Base-by-base conservation (phyloP, 75 land plant genomes). In the Gnetum montanum region DNA sequence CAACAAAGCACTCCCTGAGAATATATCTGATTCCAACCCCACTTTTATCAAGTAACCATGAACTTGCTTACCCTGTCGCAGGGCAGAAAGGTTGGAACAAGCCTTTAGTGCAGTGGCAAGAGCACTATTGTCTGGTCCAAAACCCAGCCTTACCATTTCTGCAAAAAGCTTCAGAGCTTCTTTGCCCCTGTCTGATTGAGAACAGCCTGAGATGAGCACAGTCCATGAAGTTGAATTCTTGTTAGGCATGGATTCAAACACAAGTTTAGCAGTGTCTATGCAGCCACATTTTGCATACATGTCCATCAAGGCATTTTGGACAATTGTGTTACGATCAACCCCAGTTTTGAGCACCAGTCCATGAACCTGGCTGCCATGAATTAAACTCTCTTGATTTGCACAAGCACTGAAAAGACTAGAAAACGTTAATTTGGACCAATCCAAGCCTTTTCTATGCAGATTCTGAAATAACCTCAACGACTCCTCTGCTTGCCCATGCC, bases 221-320 rank as follows among this genome's bases (percentile, higher is more conserved):
- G 83, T 86, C 83, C 86, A 86, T 38, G 90, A 72, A 31, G 79
- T 60, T 1, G 55, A 47, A 54, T 72, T 78, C 31, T 38, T 49
- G 8, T 61, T 35, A 1, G 43, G 49, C 34, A 67, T 46, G 26
- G 8, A 41, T 8, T 19, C 15, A 61, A 86, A 86, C 28, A 82
- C 57, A 43, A 35, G 33, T 19, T 62, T 48, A 0, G 87, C 83
- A 54, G 23, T 38, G 46, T 77, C 69, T 30, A 82, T 44, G 8
- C 38, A 24, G 1, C 80, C 75, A 69, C 87, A 86, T 63, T 82
- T 85, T 10, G 73, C 77, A 60, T 85, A 85, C 86, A 82, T 77
- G 63, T 85, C 79, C 45, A 85, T 55, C 4, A 85, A 63, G 6
- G 88, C 43, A 53, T 74, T 81, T 2, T 62, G 57, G 37, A 81